A percentile compares a stretch with the other conserved stretches of the same genome.
Evolutionary conservation across 2,329 filamentous ascomycete genomes (phyloP).

Genomic region (Ophiostoma quercus): DNA sequence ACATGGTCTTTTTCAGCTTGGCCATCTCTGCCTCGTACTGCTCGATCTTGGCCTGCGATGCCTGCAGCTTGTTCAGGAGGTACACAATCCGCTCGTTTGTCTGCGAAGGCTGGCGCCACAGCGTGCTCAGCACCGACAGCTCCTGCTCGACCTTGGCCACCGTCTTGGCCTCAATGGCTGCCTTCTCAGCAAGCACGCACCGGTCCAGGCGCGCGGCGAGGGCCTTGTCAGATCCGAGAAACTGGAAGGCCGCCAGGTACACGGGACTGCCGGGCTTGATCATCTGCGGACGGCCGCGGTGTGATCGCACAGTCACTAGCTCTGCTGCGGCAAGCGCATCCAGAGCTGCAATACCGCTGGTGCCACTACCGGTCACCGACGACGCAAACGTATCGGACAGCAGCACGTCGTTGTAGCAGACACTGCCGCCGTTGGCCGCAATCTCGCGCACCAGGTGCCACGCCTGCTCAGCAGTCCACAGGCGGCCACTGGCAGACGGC

Average conservation of each 20-base stretch:
- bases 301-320: constrained; percentile 69
- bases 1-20: constrained; percentile 64
- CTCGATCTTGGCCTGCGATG: constrained; percentile 69
- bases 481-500: constrained; percentile 28
- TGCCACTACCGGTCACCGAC: constrained; percentile 41
- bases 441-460: constrained; percentile 83
- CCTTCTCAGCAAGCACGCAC: constrained; percentile 61
- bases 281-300: constrained; percentile 68
- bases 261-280: constrained; percentile 82
- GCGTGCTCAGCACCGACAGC: constrained; percentile 60
- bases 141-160: constrained; percentile 79
- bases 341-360: constrained; percentile 63
- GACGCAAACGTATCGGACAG: constrained; percentile 69
- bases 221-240: constrained; percentile 65
- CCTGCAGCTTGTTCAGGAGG: constrained; percentile 65
- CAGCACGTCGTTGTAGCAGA: constrained; percentile 83
- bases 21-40: constrained; percentile 68
- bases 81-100: constrained; percentile 62
- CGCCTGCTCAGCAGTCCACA: constrained; percentile 80
- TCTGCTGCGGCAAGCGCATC: constrained; percentile 79
- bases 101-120: constrained; percentile 68
- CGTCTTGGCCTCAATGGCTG: constrained; percentile 64
- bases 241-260: constrained; percentile 75
- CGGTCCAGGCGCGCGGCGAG: constrained; percentile 70
- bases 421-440: constrained; percentile 49